Conservation (phyloP, 352 stramenopile genomes). For the Thraustotheca clavata region DNA sequence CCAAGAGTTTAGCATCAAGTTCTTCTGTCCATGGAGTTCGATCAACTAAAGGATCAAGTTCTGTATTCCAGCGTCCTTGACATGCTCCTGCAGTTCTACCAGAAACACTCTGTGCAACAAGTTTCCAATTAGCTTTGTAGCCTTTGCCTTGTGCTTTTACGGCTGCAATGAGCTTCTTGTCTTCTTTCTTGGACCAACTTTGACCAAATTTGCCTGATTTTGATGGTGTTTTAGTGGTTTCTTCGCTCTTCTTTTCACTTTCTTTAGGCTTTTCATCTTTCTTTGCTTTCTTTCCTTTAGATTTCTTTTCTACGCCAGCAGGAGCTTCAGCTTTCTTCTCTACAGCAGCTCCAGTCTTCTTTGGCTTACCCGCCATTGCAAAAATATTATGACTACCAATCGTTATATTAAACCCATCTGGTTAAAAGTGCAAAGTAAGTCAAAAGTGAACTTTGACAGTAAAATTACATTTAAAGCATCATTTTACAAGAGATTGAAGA, state of each 20-base stretch:
- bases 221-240: not conserved
- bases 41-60: slow-evolving; percentile 7
- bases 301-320: too few relatives aligned
- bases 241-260: too few relatives aligned
- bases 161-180: slow-evolving; percentile 13
- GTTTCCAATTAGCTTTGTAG: slow-evolving; percentile 17
- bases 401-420: too few relatives aligned
- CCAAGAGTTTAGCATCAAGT: slow-evolving; percentile 11
- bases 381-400: too few relatives aligned
- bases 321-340: too few relatives aligned
- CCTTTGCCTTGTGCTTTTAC: slow-evolving; percentile 13
- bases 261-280: not conserved
- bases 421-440: too few relatives aligned
- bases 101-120: not conserved
- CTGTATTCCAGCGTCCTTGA: slow-evolving; percentile 17
- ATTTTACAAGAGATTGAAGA: too few relatives aligned
- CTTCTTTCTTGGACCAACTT: slow-evolving; percentile 1
- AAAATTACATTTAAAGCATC: too few relatives aligned
- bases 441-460: too few relatives aligned
- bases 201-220: slow-evolving; percentile 12
- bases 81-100: slow-evolving; percentile 7
- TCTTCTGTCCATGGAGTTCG: slow-evolving; percentile 4
- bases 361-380: too few relatives aligned
- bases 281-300: not conserved
- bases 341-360: too few relatives aligned